Conservation (phyloP, 805 yeast species). For the Torulaspora maleeae region DNA sequence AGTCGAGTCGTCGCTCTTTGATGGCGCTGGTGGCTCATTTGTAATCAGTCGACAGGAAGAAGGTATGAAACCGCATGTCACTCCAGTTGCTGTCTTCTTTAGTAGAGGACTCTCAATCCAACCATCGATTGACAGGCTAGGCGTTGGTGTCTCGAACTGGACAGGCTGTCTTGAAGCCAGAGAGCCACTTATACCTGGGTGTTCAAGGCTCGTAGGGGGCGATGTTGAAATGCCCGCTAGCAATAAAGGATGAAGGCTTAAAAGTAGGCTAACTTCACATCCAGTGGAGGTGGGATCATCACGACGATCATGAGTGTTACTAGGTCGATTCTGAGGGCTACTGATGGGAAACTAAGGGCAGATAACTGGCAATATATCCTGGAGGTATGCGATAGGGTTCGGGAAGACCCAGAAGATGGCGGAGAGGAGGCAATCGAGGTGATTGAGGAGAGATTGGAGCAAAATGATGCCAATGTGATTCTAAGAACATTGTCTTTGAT, state of each 20-base stretch:
- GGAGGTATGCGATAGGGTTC: conserved; percentile 63
- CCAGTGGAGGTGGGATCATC: background rate
- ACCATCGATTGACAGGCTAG: too few relatives aligned
- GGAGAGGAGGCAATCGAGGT: conserved; percentile 40
- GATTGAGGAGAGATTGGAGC: conserved; percentile 45
- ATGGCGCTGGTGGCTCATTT: too few relatives aligned
- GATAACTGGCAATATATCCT: conserved; percentile 67
- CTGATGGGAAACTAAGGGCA: conserved; percentile 54
- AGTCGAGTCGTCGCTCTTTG: too few relatives aligned
- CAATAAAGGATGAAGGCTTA: background rate
- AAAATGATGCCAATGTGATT: conserved; percentile 60
- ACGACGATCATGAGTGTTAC: conserved; percentile 12
- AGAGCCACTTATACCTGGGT: too few relatives aligned
- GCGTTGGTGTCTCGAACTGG: too few relatives aligned
- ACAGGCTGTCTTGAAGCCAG: too few relatives aligned
- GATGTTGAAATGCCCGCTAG: background rate
- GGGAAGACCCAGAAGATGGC: conserved; percentile 55
- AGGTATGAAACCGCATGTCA: too few relatives aligned
- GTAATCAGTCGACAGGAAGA: too few relatives aligned
- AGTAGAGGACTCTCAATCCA: too few relatives aligned
- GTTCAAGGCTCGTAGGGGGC: background rate
- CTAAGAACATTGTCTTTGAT: conserved; percentile 52
- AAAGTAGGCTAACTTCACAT: background rate
- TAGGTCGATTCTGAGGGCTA: conserved; percentile 44
- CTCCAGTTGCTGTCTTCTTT: too few relatives aligned